Base-by-base conservation (phyloP, 169 alveolate species). In the Plasmodium sp. region DNA sequence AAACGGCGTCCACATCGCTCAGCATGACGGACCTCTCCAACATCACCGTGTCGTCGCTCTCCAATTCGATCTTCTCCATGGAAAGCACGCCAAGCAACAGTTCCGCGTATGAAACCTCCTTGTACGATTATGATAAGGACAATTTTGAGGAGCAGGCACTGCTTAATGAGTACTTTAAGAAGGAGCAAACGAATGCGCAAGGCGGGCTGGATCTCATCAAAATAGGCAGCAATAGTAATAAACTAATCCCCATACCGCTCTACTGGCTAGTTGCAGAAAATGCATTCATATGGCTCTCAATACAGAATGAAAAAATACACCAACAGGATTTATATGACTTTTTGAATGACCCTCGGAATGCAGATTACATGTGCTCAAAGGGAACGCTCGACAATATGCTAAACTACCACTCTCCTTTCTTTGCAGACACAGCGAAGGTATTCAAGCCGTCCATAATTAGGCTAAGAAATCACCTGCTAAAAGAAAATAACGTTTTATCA, bases 211-310 rank as follows among this genome's bases (percentile, higher is more conserved):
- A 90, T 71, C 34, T 90, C 36, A 81, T 90, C 10, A 86, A 90
- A 48, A 79, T 90, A 81, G 9, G 83, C 6, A 90, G 83, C 62
- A 90, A 90, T 71, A 80, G 92, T 51, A 80, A 62, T 71, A 90
- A 90, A 81, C 67, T 90, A 81, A 90, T 90, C 48, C 94, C 94
- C 10, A 67, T 90, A 45, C 94, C 94, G 2, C 48, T 90, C 41
- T 90, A 90, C 33, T 90, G 94, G 94, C 92, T 90, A 7, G 94
- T 90, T 14, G 91, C 94, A 31, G 94, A 90, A 67, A 90, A 90
- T 80, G 22, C 92, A 67, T 90, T 90, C 43, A 90, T 90, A 45
- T 90, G 94, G 94, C 33, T 90, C 71, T 90, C 84, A 7, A 81
- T 90, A 90, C 90, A 90, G 16, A 90, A 79, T 27, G 94, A 90